Base-by-base conservation (phyloP, 192 early-diverging fungal species). In the Entomortierella beljakovae region DNA sequence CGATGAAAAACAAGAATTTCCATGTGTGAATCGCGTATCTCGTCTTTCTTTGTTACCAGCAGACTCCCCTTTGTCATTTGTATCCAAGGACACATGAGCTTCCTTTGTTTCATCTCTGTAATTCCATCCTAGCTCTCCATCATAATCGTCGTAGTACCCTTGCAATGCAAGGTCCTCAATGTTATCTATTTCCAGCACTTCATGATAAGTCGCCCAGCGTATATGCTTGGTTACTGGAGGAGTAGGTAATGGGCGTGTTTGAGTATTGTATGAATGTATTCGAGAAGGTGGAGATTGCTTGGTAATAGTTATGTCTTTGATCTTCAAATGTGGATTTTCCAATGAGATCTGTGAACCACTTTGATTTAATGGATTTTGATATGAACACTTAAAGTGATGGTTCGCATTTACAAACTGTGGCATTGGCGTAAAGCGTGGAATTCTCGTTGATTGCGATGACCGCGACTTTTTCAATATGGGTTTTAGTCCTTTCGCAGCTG, bases 51-150 rank as follows among this genome's bases (percentile, higher is more conserved):
- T 26, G 20, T 59, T 57, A 16, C 28, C n/a, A 16, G 48, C 54
- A 49, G 2, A 13, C 40, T 23, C 15, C 18, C 57, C 56, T 5
- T 40, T 35, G 0, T 70, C 68, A 10, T 32, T 31, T 6, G 48
- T 15, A 3, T 31, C 0, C 26, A 37, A 25, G 6, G 18, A 28
- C 13, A 51, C 61, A 25, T 63, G 46, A 51, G 37, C 6, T 38
- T 70, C 68, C 6, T 43, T 23, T 32, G 49, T 70, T 37, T 61
- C 68, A 18, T 70, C 58, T 5, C 68, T 57, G 31, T 70, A 70
- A 34, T 70, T 43, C 68, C 68, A 70, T 15, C 69, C 69, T 18
- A 56, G 37, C 8, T 61, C 69, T 29, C 53, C 22, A 40, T 71
- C 69, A 49, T 62, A 61, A 40, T 48, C 69, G 15, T 71, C 40